Base-by-base conservation (phyloP, 2,329 filamentous ascomycete species). In the Penicillium frequentans region DNA sequence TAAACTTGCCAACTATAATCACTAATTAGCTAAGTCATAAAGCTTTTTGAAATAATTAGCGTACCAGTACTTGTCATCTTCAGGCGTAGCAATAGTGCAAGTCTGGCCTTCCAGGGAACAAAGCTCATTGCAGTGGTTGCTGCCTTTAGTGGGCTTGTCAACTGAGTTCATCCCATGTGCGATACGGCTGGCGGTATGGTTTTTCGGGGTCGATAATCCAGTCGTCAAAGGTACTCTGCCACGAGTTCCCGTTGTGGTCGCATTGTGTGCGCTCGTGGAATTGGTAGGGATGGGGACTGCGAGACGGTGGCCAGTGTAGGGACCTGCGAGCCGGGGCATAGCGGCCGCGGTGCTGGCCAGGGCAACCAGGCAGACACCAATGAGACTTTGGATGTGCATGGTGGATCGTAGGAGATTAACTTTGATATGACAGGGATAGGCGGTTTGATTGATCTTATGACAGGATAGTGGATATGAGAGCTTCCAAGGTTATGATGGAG, bases 11-110 rank as follows among this genome's bases (percentile, higher is more conserved):
- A 66, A 37, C 45, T 48, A 54, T 6, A 19, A 42, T 16, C 11
- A 37, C 39, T 3, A 39, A 23, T 26, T 19, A 35, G 11, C n/a
- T 16, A 37, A 13, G 26, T 21, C 39, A 39, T 27, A 2, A n/a
- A 21, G 1, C 1, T 37, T 19, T 14, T 10, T 19, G 8, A 13
- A 43, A 31, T 10, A 6, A 27, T 29, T 19, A 31, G 62, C 65
- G 60, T 47, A 70, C 67, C 68, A 70, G 43, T 61, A 68, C 27
- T 57, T 52, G 46, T 69, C 63, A 51, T 69, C 67, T 7, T 66
- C 52, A 1, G 67, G 66, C 7, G 66, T 51, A n/a, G 66, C 63
- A 52, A 68, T 52, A 2, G 57, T 61, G 49, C 68, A 70, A 13
- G 64, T 60, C 54, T 69, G 62, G 7, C 63, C 56, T 31, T 63